phyloP scores from a whole-genome alignment of 2,329 filamentous ascomycete species.

The Beauveria varroae region DNA sequence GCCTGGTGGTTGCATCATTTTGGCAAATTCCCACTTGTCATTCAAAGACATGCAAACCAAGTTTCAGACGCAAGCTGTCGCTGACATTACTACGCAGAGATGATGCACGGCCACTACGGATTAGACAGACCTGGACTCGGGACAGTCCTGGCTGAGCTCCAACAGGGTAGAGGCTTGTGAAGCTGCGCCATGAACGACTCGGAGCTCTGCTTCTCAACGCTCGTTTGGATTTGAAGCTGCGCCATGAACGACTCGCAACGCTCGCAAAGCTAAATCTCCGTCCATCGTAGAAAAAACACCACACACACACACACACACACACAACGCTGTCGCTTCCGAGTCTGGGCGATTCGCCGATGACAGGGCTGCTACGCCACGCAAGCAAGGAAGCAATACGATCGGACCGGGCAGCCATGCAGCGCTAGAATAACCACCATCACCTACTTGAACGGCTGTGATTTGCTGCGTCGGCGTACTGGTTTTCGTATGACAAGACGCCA shows the following conservation, averaged over 20 bases:
- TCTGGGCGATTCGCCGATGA: slow-evolving; percentile 2
- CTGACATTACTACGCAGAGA: neutral
- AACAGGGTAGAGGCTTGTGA: neutral
- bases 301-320: too few relatives aligned
- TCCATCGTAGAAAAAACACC: too few relatives aligned
- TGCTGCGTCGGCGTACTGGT: neutral
- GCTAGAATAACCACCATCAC: neutral
- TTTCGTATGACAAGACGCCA: neutral
- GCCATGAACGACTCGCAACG: too few relatives aligned
- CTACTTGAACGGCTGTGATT: neutral
- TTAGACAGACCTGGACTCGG: neutral
- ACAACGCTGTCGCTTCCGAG: neutral
- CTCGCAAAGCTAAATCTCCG: too few relatives aligned
- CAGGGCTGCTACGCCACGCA: slow-evolving; percentile 6
- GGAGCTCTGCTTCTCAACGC: too few relatives aligned
- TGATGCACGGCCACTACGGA: neutral
- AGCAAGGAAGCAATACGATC: slow-evolving; percentile 10
- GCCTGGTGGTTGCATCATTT: too few relatives aligned
- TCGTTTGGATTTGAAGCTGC: neutral
- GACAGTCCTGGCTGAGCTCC: too few relatives aligned
- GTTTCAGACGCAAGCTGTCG: neutral
- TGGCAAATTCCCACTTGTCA: too few relatives aligned
- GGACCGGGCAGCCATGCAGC: neutral
- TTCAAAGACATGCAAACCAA: too few relatives aligned
- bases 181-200: neutral